These are phyloP conservation scores for Wilcoxina mikolae DNA, from an alignment of 495 filamentous ascomycete species.

Conservation along the genomic window DNA sequence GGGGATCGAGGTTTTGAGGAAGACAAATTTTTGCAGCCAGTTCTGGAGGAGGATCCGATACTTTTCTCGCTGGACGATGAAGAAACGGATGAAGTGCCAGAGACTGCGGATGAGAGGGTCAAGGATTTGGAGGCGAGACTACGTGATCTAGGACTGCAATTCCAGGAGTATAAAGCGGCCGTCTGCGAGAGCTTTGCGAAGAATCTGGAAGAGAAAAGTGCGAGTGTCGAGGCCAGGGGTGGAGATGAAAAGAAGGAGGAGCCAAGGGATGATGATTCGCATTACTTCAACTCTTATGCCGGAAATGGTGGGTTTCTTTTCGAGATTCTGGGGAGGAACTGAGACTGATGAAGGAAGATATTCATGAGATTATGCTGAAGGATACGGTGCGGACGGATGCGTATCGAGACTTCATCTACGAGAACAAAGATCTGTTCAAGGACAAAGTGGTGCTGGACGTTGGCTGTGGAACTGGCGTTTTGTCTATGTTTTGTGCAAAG, in stretches of 20 bases:
- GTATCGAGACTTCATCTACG: slow-evolving; percentile 56
- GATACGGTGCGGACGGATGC: slow-evolving; percentile 51
- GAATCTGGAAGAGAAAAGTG: slow-evolving; percentile 41
- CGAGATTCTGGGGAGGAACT: background rate
- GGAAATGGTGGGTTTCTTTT: slow-evolving; percentile 46
- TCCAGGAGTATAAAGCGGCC: slow-evolving; percentile 52
- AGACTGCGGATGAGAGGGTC: slow-evolving; percentile 38
- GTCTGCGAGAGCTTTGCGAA: slow-evolving; percentile 40
- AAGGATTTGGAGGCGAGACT: slow-evolving; percentile 55
- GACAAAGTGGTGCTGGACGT: slow-evolving; percentile 79
- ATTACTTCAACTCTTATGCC: slow-evolving; percentile 73
- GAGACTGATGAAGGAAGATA: slow-evolving; percentile 39
- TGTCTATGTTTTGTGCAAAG: slow-evolving; percentile 86
- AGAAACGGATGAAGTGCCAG: slow-evolving; percentile 30
- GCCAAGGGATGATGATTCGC: slow-evolving; percentile 41
- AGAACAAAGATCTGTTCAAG: slow-evolving; percentile 81
- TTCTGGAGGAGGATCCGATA: slow-evolving; percentile 78
- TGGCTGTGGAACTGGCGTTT: slow-evolving; percentile 81
- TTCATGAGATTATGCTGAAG: slow-evolving; percentile 88
- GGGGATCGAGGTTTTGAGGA: slow-evolving; percentile 41
- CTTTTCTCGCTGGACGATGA: slow-evolving; percentile 68
- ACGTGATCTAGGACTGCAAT: slow-evolving; percentile 47
- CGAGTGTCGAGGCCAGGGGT: background rate
- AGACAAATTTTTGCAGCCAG: slow-evolving; percentile 65
- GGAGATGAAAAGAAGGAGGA: slow-evolving; percentile 25